Conservation (phyloP, 164 flowering plant genomes). For the Vitis amurensis region DNA sequence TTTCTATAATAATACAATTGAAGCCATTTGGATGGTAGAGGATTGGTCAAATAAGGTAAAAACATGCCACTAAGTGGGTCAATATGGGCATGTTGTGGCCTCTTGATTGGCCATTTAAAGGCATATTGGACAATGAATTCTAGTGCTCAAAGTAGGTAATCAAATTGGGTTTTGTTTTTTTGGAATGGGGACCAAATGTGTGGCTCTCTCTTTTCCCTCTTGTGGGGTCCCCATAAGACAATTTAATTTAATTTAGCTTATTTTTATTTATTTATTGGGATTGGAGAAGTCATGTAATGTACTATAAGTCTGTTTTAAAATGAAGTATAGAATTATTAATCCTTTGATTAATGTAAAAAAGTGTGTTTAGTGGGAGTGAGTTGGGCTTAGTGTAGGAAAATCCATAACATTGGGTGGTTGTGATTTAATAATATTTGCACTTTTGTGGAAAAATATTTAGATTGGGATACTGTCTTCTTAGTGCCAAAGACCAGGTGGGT, state of each 20-base stretch:
- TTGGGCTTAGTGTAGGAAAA: conserved; percentile 5
- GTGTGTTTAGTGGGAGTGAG: conserved; percentile 12
- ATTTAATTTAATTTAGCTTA: too few relatives aligned
- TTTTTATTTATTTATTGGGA: too few relatives aligned
- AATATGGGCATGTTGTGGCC: conserved; percentile 12
- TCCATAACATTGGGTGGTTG: neutral
- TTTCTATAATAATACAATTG: neutral
- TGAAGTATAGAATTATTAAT: too few relatives aligned
- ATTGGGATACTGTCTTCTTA: neutral
- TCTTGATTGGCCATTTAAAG: conserved; percentile 5
- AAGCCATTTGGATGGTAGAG: conserved; percentile 14
- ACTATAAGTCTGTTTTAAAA: too few relatives aligned
- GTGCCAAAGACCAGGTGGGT: neutral
- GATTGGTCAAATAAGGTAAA: conserved; percentile 20
- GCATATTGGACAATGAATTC: neutral
- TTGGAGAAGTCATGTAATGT: too few relatives aligned
- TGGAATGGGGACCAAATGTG: too few relatives aligned
- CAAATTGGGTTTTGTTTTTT: neutral
- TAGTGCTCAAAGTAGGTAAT: conserved; percentile 11
- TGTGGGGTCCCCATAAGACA: neutral
- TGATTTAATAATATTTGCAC: too few relatives aligned
- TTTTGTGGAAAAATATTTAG: too few relatives aligned
- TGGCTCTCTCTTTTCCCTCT: neutral
- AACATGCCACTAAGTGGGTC: conserved; percentile 14
- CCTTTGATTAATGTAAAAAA: neutral